Evolutionary conservation across 495 filamentous ascomycete species (phyloP).

Genomic region (Aspergillus campestris): DNA sequence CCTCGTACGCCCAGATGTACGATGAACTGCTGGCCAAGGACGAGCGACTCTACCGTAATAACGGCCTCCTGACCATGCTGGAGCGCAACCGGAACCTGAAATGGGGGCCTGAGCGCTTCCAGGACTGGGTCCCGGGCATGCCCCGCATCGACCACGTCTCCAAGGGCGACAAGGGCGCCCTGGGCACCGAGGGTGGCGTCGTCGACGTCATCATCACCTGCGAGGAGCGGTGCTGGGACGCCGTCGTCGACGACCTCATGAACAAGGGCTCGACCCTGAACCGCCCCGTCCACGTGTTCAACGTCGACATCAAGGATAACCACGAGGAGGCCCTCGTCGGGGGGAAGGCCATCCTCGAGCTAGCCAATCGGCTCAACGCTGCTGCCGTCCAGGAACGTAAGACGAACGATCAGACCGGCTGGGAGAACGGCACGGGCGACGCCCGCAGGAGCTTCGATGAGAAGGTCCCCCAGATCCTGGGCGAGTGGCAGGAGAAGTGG

Average conservation of each 20-base stretch:
- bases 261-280: slow-evolving; percentile 77
- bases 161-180: slow-evolving; percentile 57
- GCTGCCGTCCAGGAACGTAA: slow-evolving; percentile 70
- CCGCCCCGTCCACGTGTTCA: slow-evolving; percentile 91
- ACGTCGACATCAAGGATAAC: slow-evolving; percentile 97
- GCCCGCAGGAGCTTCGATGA: slow-evolving; percentile 79
- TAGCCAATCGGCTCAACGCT: slow-evolving; percentile 80
- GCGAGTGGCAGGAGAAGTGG: slow-evolving; percentile 94
- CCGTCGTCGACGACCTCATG: slow-evolving; percentile 88
- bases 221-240: slow-evolving; percentile 98
- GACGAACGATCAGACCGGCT: slow-evolving; percentile 49
- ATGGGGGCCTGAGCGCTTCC: slow-evolving; percentile 93
- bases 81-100: slow-evolving; percentile 87
- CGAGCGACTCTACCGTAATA: slow-evolving; percentile 76
- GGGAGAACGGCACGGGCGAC: slow-evolving; percentile 59
- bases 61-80: slow-evolving; percentile 92
- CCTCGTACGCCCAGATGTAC: slow-evolving; percentile 86
- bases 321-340: slow-evolving; percentile 92
- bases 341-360: slow-evolving; percentile 83
- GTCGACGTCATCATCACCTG: slow-evolving; percentile 96
- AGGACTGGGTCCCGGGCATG: slow-evolving; percentile 88
- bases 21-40: slow-evolving; percentile 80
- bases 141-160: slow-evolving; percentile 57
- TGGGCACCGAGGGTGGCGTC: slow-evolving; percentile 81
- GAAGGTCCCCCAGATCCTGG: slow-evolving; percentile 84